phyloP scores from a whole-genome alignment of 2,329 filamentous ascomycete genomes.

The Trichoderma arundinaceum region DNA sequence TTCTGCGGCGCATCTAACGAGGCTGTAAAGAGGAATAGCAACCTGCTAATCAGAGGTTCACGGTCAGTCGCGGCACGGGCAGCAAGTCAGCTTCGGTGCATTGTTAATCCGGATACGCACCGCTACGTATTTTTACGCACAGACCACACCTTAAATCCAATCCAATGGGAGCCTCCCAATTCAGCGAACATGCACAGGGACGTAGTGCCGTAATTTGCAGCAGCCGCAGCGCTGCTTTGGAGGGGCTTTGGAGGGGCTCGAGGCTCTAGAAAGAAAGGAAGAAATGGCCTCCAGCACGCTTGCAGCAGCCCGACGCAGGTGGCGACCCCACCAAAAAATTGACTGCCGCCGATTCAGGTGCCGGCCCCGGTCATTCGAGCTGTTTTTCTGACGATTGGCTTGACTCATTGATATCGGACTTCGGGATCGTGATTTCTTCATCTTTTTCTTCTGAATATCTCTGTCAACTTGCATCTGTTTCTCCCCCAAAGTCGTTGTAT shows the following conservation, averaged over 20 bases:
- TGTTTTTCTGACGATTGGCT: slow-evolving; percentile 25
- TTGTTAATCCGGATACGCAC: slow-evolving; percentile 37
- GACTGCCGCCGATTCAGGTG: slow-evolving; percentile 31
- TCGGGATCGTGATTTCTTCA: neutral
- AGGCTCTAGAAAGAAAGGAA: slow-evolving; percentile 7
- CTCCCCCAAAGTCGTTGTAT: neutral
- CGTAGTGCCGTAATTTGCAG: neutral
- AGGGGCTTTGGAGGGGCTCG: slow-evolving; percentile 18
- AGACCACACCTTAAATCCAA: slow-evolving; percentile 45
- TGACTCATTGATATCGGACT: slow-evolving; percentile 24
- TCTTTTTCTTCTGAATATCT: neutral
- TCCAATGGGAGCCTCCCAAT: slow-evolving; percentile 20
- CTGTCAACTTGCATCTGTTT: too few species aligned
- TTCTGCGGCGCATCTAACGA: slow-evolving; percentile 9
- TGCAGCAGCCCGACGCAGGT: neutral
- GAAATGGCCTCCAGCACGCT: slow-evolving; percentile 16
- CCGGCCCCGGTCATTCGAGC: slow-evolving; percentile 28
- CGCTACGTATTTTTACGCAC: slow-evolving; percentile 35
- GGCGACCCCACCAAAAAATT: slow-evolving; percentile 34
- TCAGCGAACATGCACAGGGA: neutral
- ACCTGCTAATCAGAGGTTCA: neutral
- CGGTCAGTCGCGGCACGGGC: slow-evolving; percentile 9
- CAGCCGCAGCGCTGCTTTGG: slow-evolving; percentile 6
- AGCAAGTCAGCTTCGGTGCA: neutral
- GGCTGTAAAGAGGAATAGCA: slow-evolving; percentile 3